phyloP scores from a whole-genome alignment of 2,329 filamentous ascomycete genomes.

The Grosmannia serpens region DNA sequence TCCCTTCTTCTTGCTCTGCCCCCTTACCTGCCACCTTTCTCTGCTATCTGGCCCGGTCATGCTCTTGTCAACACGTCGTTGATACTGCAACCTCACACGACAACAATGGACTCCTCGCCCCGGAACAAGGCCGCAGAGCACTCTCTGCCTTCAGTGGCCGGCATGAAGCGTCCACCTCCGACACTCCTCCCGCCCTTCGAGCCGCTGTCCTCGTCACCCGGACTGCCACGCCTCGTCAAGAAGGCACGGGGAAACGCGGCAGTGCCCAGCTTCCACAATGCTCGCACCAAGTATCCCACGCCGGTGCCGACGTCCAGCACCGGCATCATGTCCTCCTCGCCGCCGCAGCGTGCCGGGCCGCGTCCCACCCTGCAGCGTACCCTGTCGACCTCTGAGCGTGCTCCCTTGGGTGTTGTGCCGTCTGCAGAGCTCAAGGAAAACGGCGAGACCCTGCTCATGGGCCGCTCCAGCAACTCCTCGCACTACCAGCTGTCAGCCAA shows the following conservation, averaged over 20 bases:
- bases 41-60: slow-evolving; percentile 2
- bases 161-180: slow-evolving; percentile 51
- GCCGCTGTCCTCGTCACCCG: slow-evolving; percentile 65
- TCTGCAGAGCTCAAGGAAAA: slow-evolving; percentile 68
- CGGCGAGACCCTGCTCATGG: slow-evolving; percentile 76
- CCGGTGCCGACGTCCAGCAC: slow-evolving; percentile 91
- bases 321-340: slow-evolving; percentile 79
- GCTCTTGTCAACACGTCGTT: slow-evolving; percentile 3
- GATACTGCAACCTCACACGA: background rate
- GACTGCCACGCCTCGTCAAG: slow-evolving; percentile 57
- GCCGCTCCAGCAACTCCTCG: slow-evolving; percentile 89
- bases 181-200: slow-evolving; percentile 70
- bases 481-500: slow-evolving; percentile 89
- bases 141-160: slow-evolving; percentile 25
- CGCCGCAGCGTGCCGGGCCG: slow-evolving; percentile 33
- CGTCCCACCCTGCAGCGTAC: slow-evolving; percentile 46
- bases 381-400: slow-evolving; percentile 62
- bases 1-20: background rate
- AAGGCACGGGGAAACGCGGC: slow-evolving; percentile 16
- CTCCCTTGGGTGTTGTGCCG: slow-evolving; percentile 74
- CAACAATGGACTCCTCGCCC: slow-evolving; percentile 31
- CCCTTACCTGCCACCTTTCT: background rate
- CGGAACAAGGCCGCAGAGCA: slow-evolving; percentile 20
- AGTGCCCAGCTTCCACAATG: slow-evolving; percentile 20
- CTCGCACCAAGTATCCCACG: slow-evolving; percentile 70